These are phyloP conservation scores for Pyrenula massariospora DNA, from an alignment of 495 filamentous ascomycete species.

Conservation along the genomic window DNA sequence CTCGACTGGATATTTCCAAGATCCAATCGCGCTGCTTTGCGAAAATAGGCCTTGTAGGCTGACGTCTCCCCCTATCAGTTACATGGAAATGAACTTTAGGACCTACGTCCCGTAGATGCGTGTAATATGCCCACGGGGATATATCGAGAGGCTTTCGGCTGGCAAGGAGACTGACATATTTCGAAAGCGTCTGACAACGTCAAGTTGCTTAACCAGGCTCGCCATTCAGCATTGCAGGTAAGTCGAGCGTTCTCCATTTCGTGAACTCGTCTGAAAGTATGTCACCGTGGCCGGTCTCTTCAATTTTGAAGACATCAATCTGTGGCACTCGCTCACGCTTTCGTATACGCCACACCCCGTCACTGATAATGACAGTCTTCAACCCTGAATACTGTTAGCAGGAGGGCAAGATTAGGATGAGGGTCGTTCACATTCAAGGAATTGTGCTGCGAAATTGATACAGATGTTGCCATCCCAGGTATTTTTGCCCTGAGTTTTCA, in stretches of 20 bases:
- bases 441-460: constrained; percentile 71
- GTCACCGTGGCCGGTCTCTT: constrained; percentile 60
- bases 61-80: no score
- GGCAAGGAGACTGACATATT: no score
- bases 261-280: constrained; percentile 71
- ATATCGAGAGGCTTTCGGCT: no score
- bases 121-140: no score
- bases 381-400: constrained; percentile 35
- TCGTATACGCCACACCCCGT: constrained; percentile 76
- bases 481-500: constrained; percentile 47
- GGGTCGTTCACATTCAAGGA: constrained; percentile 55
- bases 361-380: constrained; percentile 49
- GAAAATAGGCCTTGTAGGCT: no score
- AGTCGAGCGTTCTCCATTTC: constrained; percentile 36
- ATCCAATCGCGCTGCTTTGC: no score
- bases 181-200: no score
- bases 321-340: constrained; percentile 37
- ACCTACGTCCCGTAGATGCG: no score
- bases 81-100: no score
- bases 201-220: neutral
- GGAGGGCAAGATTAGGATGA: neutral
- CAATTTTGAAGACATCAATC: constrained; percentile 62
- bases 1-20: no score
- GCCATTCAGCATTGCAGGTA: neutral
- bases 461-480: constrained; percentile 85